phyloP scores from a whole-genome alignment of 2,329 filamentous ascomycete genomes.

The Botryotinia narcissicola region DNA sequence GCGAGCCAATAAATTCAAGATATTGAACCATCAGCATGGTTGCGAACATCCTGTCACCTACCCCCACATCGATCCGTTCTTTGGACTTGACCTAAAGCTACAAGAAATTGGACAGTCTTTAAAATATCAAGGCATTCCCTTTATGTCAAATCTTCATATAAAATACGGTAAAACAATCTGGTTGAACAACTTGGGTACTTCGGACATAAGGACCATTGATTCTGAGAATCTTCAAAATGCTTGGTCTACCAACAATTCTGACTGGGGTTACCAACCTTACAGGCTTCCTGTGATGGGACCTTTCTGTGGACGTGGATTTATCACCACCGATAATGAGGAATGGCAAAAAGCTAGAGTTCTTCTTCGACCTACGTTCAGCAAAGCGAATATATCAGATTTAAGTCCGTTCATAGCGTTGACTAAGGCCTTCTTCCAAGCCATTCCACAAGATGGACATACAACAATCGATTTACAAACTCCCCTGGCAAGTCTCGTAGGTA shows the following conservation, averaged over 20 bases:
- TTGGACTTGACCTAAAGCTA: constrained; percentile 9
- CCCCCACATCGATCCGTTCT: constrained; percentile 13
- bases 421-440: background rate
- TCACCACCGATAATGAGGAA: constrained; percentile 2
- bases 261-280: constrained; percentile 6
- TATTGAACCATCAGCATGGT: background rate
- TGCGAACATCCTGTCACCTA: background rate
- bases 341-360: constrained; percentile 2
- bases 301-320: constrained; percentile 9
- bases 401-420: background rate
- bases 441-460: background rate
- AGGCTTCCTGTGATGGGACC: constrained; percentile 11
- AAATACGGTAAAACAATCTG: background rate
- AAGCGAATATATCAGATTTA: constrained; percentile 9
- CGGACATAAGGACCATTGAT: background rate
- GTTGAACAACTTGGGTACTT: background rate
- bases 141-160: background rate
- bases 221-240: background rate
- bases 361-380: constrained; percentile 8
- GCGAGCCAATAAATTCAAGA: background rate
- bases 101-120: constrained; percentile 3
- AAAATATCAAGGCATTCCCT: background rate
- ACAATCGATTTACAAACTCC: constrained; percentile 1
- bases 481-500: constrained; percentile 8
- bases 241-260: constrained; percentile 6